Conservation (phyloP, 306 rosid genomes). For the Sophora flavescens region DNA sequence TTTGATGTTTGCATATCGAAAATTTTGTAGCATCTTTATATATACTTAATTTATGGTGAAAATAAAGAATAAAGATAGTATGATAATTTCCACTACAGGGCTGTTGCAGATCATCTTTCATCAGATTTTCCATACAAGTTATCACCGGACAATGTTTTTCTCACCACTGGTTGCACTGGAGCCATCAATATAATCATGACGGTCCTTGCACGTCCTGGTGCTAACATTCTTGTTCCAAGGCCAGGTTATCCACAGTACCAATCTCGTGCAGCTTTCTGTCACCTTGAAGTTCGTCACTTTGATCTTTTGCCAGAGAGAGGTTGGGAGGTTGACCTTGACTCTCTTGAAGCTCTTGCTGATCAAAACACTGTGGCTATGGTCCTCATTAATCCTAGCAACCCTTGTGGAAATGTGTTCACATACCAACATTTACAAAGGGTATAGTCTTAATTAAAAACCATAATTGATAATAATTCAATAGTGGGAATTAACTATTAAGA, state of each 20-base stretch:
- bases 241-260: slow-evolving; percentile 67
- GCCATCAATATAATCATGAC: slow-evolving; percentile 58
- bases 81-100: slow-evolving; percentile 31
- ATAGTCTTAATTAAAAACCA: background rate
- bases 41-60: background rate
- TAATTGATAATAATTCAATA: too few species aligned
- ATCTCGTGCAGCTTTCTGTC: slow-evolving; percentile 46
- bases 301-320: slow-evolving; percentile 62
- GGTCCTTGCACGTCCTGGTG: slow-evolving; percentile 62
- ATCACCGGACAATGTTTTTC: slow-evolving; percentile 47
- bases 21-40: too few species aligned
- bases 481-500: background rate
- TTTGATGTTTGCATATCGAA: background rate
- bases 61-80: too few species aligned
- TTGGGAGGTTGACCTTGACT: slow-evolving; percentile 69
- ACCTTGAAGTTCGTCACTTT: slow-evolving; percentile 61
- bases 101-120: slow-evolving; percentile 50
- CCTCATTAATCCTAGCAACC: slow-evolving; percentile 64
- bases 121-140: slow-evolving; percentile 33
- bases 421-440: slow-evolving; percentile 61
- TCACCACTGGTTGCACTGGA: slow-evolving; percentile 63
- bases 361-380: slow-evolving; percentile 63
- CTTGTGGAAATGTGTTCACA: slow-evolving; percentile 63
- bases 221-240: slow-evolving; percentile 67
- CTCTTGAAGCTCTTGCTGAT: slow-evolving; percentile 63